Base-by-base conservation (phyloP, 805 yeast species). In the Cyberlindnera maclurae region DNA sequence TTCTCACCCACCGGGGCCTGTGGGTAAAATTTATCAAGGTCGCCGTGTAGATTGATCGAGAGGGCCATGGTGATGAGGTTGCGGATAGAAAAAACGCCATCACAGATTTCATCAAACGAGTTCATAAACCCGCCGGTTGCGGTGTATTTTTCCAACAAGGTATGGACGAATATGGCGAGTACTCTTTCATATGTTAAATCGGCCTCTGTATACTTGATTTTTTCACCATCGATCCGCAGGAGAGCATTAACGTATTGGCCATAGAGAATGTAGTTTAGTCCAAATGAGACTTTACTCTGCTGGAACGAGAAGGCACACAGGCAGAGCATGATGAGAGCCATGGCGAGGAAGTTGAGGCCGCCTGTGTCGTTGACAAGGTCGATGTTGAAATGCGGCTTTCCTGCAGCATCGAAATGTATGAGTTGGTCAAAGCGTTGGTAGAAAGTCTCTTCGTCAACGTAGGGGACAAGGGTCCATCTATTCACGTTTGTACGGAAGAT, bases 71-170 rank as follows among this genome's bases (percentile, higher is more conserved):
- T 38, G 26, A 42, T 36, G 34, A 41, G 30, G 11, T 37, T 26
- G 5, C 46, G 15, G 27, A 45, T 33, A 24, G 20, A 39, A n/a
- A 44, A 28, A 8, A 42, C 31, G 1, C 42, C 37, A 15, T 44
- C 48, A 31, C 43, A 41, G 4, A 44, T 41, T 29, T 44, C 45
- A n/a, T 41, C 38, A 26, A 41, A 15, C n/a, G 31, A 20, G 7
- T 37, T 36, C 33, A 44, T 26, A 29, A 44, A 41, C 13, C 48
- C 48, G 6, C 45, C 48, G 36, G 37, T 29, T 8, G 48, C 39
- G 1, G 45, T 41, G 31, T 44, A 41, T 15, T 39, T 44, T 34
- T 44, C 48, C 32, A 44, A n/a, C n/a, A 44, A 20, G 17, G 39
- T 22, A 13, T 37, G 29, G 4, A 27, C 24, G 29, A 24, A 44